Evolutionary conservation across 345 rosid genomes (phyloP).

Genomic region (Aquilaria malaccensis): DNA sequence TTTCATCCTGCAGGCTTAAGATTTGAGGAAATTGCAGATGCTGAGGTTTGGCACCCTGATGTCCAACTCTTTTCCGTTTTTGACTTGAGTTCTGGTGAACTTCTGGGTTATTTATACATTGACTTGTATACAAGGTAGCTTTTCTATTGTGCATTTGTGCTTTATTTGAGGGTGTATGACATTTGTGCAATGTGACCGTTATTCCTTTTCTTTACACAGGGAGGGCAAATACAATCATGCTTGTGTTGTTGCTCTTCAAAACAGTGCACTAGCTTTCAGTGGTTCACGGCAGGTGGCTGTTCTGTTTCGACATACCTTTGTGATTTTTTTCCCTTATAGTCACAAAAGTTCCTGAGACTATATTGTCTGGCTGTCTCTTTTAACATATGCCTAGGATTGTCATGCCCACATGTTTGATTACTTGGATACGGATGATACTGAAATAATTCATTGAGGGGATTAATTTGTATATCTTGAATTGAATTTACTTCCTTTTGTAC

Average conservation of each 20-base stretch:
- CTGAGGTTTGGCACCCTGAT: conserved; percentile 73
- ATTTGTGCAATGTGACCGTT: background rate
- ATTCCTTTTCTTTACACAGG: conserved; percentile 29
- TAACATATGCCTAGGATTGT: background rate
- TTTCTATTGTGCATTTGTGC: conserved; percentile 8
- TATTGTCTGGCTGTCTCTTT: conserved; percentile 4
- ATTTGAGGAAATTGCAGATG: conserved; percentile 61
- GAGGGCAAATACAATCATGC: conserved; percentile 81
- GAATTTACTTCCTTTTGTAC: background rate
- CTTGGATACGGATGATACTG: conserved; percentile 8
- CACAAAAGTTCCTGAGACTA: background rate
- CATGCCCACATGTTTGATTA: conserved; percentile 11
- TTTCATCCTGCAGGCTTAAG: conserved; percentile 50
- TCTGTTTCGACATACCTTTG: background rate
- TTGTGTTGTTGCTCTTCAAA: conserved; percentile 84
- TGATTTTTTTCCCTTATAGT: background rate
- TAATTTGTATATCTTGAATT: background rate
- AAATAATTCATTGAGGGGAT: background rate
- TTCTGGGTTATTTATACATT: conserved; percentile 84
- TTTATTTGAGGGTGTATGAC: conserved; percentile 8
- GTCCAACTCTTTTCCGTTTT: conserved; percentile 64
- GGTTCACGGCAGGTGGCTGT: conserved; percentile 55
- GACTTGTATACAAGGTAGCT: conserved; percentile 70
- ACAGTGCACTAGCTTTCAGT: conserved; percentile 50
- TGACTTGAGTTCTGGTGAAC: conserved; percentile 75